Evolutionary conservation across 768 basidiomycete species (phyloP).

Genomic region (Suillus variegatus): DNA sequence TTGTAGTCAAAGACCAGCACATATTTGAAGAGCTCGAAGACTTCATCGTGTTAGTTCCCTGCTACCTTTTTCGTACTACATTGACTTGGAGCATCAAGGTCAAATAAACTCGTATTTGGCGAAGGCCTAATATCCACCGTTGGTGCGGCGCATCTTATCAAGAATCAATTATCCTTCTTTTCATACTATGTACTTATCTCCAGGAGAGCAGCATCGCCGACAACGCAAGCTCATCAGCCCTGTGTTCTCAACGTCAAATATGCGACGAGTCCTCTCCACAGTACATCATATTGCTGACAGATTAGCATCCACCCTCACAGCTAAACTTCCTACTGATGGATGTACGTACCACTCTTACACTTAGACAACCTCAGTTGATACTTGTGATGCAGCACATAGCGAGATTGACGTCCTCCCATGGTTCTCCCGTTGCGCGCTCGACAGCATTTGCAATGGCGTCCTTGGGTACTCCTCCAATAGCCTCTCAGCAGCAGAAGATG

Average conservation of each 20-base stretch:
- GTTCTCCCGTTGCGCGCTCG: slow-evolving; percentile 45
- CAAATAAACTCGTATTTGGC: neutral
- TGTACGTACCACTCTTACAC: slow-evolving; percentile 23
- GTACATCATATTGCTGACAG: slow-evolving; percentile 34
- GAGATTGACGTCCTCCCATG: slow-evolving; percentile 34
- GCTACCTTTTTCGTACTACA: neutral
- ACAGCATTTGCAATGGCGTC: slow-evolving; percentile 50
- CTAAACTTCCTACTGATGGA: slow-evolving; percentile 20
- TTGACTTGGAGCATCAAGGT: neutral
- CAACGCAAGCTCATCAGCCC: slow-evolving; percentile 48
- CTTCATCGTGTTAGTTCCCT: slow-evolving; percentile 42
- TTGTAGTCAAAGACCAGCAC: slow-evolving; percentile 49
- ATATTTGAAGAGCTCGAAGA: slow-evolving; percentile 48
- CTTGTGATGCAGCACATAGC: neutral
- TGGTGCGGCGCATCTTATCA: neutral
- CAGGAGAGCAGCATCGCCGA: slow-evolving; percentile 42
- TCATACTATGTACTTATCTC: neutral
- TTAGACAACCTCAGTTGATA: neutral
- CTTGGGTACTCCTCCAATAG: slow-evolving; percentile 41
- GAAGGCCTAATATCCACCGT: neutral
- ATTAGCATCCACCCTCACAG: slow-evolving; percentile 19
- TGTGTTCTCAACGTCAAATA: slow-evolving; percentile 41
- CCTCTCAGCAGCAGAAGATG: slow-evolving; percentile 13
- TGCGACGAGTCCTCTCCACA: slow-evolving; percentile 34
- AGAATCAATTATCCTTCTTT: neutral